Conservation (phyloP, 208 protist species). For the Leishmania turanica region DNA sequence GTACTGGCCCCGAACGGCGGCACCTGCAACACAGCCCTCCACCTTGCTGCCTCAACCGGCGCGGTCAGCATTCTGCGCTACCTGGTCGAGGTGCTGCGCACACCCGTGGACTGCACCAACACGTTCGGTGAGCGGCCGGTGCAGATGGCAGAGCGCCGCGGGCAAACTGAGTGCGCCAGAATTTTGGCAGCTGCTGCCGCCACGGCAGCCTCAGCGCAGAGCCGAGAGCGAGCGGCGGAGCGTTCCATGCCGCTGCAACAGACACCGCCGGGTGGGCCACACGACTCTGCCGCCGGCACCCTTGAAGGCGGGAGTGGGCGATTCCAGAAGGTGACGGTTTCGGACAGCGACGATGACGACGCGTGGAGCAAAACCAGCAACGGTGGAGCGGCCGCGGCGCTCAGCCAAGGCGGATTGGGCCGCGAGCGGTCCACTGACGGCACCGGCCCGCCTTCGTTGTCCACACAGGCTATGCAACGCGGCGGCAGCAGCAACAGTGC, state of each 20-base stretch:
- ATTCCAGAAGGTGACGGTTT: conserved; percentile 21
- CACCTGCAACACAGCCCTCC: conserved; percentile 48
- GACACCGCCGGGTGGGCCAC: neutral
- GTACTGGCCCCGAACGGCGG: conserved; percentile 47
- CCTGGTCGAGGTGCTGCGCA: conserved; percentile 32
- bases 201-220: neutral
- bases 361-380: no score
- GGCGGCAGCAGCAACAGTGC: neutral
- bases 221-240: neutral
- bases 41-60: conserved; percentile 40
- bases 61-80: conserved; percentile 39
- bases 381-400: neutral
- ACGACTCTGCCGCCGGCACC: neutral
- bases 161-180: conserved; percentile 8
- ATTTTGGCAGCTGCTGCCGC: conserved; percentile 10
- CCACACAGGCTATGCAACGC: neutral
- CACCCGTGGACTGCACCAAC: conserved; percentile 27
- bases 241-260: neutral
- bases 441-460: neutral
- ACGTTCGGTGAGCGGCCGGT: conserved; percentile 39
- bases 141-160: conserved; percentile 31
- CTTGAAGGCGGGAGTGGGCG: neutral
- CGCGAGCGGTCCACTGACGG: neutral
- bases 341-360: conserved; percentile 33
- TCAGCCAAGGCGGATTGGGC: neutral